Percentiles rank a stretch among this genome's conserved stretches.
Conservation (phyloP, 2,329 filamentous ascomycete species). For the Neurospora crassa region DNA sequence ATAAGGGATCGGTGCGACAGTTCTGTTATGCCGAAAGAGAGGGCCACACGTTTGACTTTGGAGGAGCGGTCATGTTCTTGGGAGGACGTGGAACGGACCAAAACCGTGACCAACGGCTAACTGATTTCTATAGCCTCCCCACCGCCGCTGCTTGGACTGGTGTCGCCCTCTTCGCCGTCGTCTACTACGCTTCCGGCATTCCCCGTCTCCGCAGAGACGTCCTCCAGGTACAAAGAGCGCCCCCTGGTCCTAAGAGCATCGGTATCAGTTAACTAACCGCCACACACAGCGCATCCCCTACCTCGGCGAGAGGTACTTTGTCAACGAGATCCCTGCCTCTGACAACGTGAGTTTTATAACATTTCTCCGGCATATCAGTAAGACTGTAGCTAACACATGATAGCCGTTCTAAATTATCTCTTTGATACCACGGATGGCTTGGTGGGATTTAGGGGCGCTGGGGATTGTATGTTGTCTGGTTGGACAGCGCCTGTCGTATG, state of each 20-base stretch:
- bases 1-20: background rate
- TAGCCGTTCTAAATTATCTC: slow-evolving; percentile 18
- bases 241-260: background rate
- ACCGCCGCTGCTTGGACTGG: slow-evolving; percentile 46
- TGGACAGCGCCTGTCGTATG: slow-evolving; percentile 1
- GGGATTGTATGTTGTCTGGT: slow-evolving; percentile 1
- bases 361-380: background rate
- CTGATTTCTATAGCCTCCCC: slow-evolving; percentile 32
- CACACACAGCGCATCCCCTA: slow-evolving; percentile 43
- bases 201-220: slow-evolving; percentile 51
- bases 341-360: slow-evolving; percentile 46
- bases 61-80: background rate
- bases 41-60: background rate
- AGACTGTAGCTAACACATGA: background rate
- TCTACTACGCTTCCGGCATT: slow-evolving; percentile 53
- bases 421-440: background rate
- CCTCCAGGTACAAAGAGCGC: slow-evolving; percentile 36
- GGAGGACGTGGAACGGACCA: background rate
- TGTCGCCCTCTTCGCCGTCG: slow-evolving; percentile 45
- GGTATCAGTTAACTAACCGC: slow-evolving; percentile 16
- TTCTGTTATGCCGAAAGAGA: background rate
- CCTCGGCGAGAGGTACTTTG: slow-evolving; percentile 36
- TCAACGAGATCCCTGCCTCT: slow-evolving; percentile 45
- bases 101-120: slow-evolving; percentile 5
- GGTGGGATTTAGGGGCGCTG: slow-evolving; percentile 3